These are phyloP conservation scores for Sarocladiaceae sp. DNA, from an alignment of 2,329 filamentous ascomycete genomes.

Conservation along the genomic window DNA sequence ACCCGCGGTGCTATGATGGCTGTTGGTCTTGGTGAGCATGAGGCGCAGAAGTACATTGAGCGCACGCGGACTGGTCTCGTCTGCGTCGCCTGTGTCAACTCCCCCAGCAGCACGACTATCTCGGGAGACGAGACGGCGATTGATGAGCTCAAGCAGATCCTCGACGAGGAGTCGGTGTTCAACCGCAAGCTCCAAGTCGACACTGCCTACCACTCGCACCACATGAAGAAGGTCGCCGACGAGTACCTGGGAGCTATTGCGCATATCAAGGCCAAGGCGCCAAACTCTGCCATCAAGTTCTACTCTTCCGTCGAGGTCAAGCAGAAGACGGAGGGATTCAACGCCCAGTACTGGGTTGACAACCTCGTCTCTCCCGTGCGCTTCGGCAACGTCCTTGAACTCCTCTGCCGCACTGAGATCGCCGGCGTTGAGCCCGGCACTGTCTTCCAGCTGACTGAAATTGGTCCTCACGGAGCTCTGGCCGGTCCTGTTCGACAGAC, in stretches of 20 bases:
- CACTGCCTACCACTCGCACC: slow-evolving; percentile 14
- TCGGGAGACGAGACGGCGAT: slow-evolving; percentile 10
- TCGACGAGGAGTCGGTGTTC: slow-evolving; percentile 11
- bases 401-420: neutral
- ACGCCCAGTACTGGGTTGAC: slow-evolving; percentile 25
- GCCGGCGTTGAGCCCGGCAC: neutral
- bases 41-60: neutral
- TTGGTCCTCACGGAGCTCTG: slow-evolving; percentile 44
- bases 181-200: slow-evolving; percentile 12
- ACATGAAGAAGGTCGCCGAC: slow-evolving; percentile 9
- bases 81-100: slow-evolving; percentile 13
- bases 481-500: slow-evolving; percentile 46
- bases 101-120: slow-evolving; percentile 10
- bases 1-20: slow-evolving; percentile 47
- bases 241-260: slow-evolving; percentile 1
- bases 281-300: neutral
- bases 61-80: neutral
- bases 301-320: slow-evolving; percentile 1
- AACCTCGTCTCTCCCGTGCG: slow-evolving; percentile 28
- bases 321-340: neutral
- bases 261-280: neutral
- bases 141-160: slow-evolving; percentile 1
- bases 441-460: slow-evolving; percentile 26
- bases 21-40: slow-evolving; percentile 30
- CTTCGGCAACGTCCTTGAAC: slow-evolving; percentile 23